Base-by-base conservation (phyloP, 2,329 filamentous ascomycete species). In the Arthrobotrys sinensis region DNA sequence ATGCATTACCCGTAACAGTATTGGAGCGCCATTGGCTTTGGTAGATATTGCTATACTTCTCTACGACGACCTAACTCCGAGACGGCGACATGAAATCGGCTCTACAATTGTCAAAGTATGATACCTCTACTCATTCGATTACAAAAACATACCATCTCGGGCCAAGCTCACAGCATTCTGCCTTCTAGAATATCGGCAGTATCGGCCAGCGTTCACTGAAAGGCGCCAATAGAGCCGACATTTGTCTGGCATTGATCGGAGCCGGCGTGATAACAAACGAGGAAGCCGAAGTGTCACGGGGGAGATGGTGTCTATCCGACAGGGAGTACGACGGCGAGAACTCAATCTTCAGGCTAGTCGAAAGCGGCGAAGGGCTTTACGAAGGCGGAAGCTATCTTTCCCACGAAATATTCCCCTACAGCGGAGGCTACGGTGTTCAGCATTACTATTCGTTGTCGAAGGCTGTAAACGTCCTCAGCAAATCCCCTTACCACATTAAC, bases 371-470 rank as follows among this genome's bases (percentile, higher is more conserved):
- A 52, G 79, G 79, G 7, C 62, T 80, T 16, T 79, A 79, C 46
- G 75, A 79, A 50, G 79, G 75, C 16, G 79, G 79, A 21, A 80
- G 79, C 48, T 80, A 80, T 32, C 65, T 80, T 21, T 80, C 79
- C 36, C 79, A 80, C 43, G 69, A 79, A 24, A 78, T 80, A 40
- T 80, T 78, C 36, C 75, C 79, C 10, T 80, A 80, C 52, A 75
- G 62, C 19, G 79, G 79, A 50, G 79, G 79, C 45, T 80, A 80
- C 40, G 79, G 73, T 21, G 72, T 80, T 14, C 62, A 77, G 24
- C 79, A 80, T 28, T 77, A 77, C 64, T 76, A 65, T 28, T 80
- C 68, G 11, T 45, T 79, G 21, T 79, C 76, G 11, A 79, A 72
- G 40, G 76, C 69, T 28, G 76, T 73, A 5, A 79, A 79, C 36